Evolutionary conservation across 768 basidiomycete species (phyloP).

Genomic region (Leccinum imitatum): DNA sequence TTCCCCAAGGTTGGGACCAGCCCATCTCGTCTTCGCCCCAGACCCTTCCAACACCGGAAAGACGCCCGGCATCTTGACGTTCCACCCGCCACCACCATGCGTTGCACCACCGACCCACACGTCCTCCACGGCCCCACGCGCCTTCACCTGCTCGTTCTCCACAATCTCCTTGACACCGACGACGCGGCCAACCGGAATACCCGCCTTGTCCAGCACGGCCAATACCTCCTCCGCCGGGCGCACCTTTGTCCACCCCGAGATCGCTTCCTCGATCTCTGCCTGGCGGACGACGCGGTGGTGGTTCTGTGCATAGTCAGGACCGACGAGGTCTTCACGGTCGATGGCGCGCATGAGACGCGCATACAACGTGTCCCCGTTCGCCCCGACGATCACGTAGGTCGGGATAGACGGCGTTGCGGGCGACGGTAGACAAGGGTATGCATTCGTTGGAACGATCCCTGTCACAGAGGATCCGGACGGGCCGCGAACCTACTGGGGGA

Average conservation of each 20-base stretch:
- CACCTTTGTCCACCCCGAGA: slow-evolving; percentile 55
- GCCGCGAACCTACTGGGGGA: slow-evolving; percentile 51
- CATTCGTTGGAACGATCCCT: slow-evolving; percentile 74
- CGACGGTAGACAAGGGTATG: slow-evolving; percentile 63
- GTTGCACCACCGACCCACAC: slow-evolving; percentile 48
- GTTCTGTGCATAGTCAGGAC: slow-evolving; percentile 47
- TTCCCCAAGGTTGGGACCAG: slow-evolving; percentile 64
- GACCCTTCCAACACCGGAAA: slow-evolving; percentile 63
- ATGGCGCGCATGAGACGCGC: slow-evolving; percentile 62
- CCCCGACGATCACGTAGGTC: slow-evolving; percentile 68
- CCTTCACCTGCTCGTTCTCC: slow-evolving; percentile 53
- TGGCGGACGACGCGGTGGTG: slow-evolving; percentile 43
- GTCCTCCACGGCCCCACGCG: slow-evolving; percentile 56
- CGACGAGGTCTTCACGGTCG: slow-evolving; percentile 56
- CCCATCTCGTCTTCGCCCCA: slow-evolving; percentile 60
- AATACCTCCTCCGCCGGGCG: slow-evolving; percentile 55
- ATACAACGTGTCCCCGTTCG: slow-evolving; percentile 72
- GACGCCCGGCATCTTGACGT: slow-evolving; percentile 64
- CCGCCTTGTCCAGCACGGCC: slow-evolving; percentile 45
- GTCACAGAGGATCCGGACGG: slow-evolving; percentile 76
- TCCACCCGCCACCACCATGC: slow-evolving; percentile 49
- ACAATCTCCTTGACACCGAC: slow-evolving; percentile 62
- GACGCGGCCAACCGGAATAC: slow-evolving; percentile 66
- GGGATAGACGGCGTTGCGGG: slow-evolving; percentile 38
- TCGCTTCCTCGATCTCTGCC: slow-evolving; percentile 58